A percentile compares a stretch with the other conserved stretches of the same genome.
These are phyloP conservation scores for Lipomyces orientalis DNA, from an alignment of 805 yeast species.

Conservation along the genomic window DNA sequence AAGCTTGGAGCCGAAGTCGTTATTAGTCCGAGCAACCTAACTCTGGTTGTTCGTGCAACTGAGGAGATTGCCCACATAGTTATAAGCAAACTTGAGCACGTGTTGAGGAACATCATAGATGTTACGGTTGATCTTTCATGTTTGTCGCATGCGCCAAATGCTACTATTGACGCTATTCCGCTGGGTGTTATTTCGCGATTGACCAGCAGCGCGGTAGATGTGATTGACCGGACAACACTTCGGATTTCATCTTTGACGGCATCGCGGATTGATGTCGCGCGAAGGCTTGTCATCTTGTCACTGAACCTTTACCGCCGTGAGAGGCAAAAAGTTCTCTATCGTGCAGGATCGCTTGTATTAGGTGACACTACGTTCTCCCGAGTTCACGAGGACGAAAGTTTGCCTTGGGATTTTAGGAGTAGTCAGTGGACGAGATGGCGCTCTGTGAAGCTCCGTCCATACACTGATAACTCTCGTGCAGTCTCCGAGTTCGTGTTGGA, in stretches of 20 bases:
- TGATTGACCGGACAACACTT: slow-evolving; percentile 14
- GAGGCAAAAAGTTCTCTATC: slow-evolving; percentile 4
- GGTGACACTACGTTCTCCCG: slow-evolving; percentile 19
- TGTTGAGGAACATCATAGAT: slow-evolving; percentile 15
- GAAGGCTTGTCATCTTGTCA: slow-evolving; percentile 22
- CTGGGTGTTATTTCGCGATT: slow-evolving; percentile 22
- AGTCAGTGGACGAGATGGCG: slow-evolving; percentile 29
- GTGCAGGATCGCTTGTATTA: slow-evolving; percentile 10
- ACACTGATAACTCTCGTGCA: not conserved
- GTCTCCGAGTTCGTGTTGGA: slow-evolving; percentile 10
- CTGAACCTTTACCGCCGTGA: slow-evolving; percentile 19
- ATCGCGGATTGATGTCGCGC: slow-evolving; percentile 19
- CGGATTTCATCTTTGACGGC: slow-evolving; percentile 23
- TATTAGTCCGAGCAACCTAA: slow-evolving; percentile 11
- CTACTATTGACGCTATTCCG: slow-evolving; percentile 20
- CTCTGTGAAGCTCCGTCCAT: slow-evolving; percentile 9
- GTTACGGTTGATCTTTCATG: slow-evolving; percentile 9
- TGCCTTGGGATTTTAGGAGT: slow-evolving; percentile 25
- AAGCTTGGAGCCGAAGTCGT: slow-evolving; percentile 13
- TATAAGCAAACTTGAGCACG: slow-evolving; percentile 8
- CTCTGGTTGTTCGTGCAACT: slow-evolving; percentile 5
- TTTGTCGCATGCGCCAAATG: slow-evolving; percentile 3
- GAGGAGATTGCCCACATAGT: slow-evolving; percentile 16
- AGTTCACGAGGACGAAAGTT: slow-evolving; percentile 14
- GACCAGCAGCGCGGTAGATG: slow-evolving; percentile 23